phyloP scores from a whole-genome alignment of 495 filamentous ascomycete genomes.

The Hypomontagnella monticulosa region DNA sequence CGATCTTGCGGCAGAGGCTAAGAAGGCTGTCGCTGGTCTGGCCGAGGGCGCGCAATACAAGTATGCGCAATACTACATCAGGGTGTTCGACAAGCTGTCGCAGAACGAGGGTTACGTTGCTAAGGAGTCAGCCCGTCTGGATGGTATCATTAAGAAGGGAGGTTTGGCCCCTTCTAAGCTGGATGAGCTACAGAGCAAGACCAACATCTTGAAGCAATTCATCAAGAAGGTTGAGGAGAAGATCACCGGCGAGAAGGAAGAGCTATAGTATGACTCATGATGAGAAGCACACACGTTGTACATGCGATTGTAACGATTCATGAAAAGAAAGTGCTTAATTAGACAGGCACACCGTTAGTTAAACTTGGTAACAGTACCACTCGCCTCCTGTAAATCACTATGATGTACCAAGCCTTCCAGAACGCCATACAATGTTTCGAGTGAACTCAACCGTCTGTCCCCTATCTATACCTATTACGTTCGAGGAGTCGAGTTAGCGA shows the following conservation, averaged over 20 bases:
- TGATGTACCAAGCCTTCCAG: conserved; percentile 19
- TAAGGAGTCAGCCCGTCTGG: conserved; percentile 86
- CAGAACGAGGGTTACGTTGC: conserved; percentile 78
- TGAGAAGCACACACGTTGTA: conserved; percentile 6
- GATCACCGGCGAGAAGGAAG: conserved; percentile 64
- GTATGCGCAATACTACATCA: conserved; percentile 94
- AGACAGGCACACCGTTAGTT: conserved; percentile 10
- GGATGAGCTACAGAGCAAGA: conserved; percentile 86
- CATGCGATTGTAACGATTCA: conserved; percentile 30
- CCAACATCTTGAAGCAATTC: conserved; percentile 89
- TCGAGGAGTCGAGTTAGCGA: conserved; percentile 42
- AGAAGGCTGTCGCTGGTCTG: conserved; percentile 72
- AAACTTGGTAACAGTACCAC: neutral
- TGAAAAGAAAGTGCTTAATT: conserved; percentile 17
- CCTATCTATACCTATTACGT: conserved; percentile 14
- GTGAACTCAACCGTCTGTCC: neutral
- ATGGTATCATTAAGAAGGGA: conserved; percentile 84
- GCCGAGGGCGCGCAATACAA: conserved; percentile 69
- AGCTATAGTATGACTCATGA: conserved; percentile 64
- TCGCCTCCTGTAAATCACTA: neutral
- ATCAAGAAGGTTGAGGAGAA: conserved; percentile 51
- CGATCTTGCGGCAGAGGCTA: conserved; percentile 70
- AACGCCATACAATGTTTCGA: conserved; percentile 41
- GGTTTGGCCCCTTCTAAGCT: conserved; percentile 85
- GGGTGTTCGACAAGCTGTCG: conserved; percentile 84